Percentiles rank a stretch among this genome's conserved stretches.
These are phyloP conservation scores for Cytospora paraplurivora DNA, from an alignment of 2,329 filamentous ascomycete species.

Conservation along the genomic window DNA sequence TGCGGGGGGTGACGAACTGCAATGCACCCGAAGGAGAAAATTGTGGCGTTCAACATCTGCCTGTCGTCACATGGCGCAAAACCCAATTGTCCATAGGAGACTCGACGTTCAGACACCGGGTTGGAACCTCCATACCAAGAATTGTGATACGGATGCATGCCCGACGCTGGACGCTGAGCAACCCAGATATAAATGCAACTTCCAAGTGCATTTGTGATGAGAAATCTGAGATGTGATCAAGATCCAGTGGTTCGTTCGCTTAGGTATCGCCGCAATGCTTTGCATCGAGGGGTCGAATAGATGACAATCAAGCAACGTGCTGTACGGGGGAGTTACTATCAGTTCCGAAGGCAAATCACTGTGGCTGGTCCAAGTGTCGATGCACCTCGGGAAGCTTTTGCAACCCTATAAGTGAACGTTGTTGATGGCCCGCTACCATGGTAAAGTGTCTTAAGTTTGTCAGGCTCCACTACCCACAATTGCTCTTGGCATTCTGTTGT, in stretches of 20 bases:
- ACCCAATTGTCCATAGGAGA: constrained; percentile 19
- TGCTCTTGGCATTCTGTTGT: background rate
- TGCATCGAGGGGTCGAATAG: constrained; percentile 15
- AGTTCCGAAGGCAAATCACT: constrained; percentile 16
- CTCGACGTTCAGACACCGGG: constrained; percentile 1
- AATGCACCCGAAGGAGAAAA: constrained; percentile 6
- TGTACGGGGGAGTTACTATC: constrained; percentile 17
- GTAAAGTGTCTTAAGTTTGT: constrained; percentile 13
- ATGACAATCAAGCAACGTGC: constrained; percentile 7
- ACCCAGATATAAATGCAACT: background rate
- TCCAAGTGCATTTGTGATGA: constrained; percentile 7
- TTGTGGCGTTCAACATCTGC: constrained; percentile 18
- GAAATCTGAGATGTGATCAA: constrained; percentile 12
- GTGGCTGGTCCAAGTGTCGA: constrained; percentile 14
- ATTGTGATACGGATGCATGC: constrained; percentile 12
- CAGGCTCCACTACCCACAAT: background rate
- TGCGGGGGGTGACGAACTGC: constrained; percentile 12
- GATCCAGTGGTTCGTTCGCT: background rate
- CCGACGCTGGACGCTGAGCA: constrained; percentile 2
- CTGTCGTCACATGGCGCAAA: constrained; percentile 24
- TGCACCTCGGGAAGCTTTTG: constrained; percentile 27
- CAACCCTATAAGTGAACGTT: constrained; percentile 21
- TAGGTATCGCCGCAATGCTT: constrained; percentile 4
- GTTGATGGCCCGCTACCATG: constrained; percentile 20
- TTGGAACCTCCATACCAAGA: background rate